These are phyloP conservation scores for Fusarium sp. DNA, from an alignment of 2,329 filamentous ascomycete genomes.

Conservation along the genomic window DNA sequence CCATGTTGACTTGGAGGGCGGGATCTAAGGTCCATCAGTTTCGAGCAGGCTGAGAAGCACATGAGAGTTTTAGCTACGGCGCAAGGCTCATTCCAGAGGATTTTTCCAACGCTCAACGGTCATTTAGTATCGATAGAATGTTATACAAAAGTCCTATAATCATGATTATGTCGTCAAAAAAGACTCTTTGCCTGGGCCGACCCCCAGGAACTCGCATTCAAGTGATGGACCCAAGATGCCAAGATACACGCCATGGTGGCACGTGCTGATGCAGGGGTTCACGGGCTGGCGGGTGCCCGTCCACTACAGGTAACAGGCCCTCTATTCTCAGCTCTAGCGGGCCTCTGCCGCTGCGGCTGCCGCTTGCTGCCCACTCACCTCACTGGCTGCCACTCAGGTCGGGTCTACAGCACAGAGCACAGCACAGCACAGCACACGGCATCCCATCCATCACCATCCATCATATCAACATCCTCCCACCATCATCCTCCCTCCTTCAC, in stretches of 20 bases:
- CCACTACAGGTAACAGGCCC: conserved; percentile 9
- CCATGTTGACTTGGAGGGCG: conserved; percentile 13
- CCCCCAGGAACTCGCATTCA: conserved; percentile 12
- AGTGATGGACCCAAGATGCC: neutral
- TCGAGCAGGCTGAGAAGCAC: neutral
- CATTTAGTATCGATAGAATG: neutral
- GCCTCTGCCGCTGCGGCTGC: conserved; percentile 14
- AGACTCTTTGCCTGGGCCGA: neutral
- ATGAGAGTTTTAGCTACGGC: neutral
- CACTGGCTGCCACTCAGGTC: conserved; percentile 3
- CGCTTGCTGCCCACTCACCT: neutral
- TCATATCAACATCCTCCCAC: conserved; percentile 24
- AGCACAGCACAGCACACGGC: neutral
- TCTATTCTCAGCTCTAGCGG: conserved; percentile 12
- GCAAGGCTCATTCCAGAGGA: neutral
- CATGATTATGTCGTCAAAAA: neutral
- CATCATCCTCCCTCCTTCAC: conserved; percentile 21
- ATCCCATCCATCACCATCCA: conserved; percentile 7
- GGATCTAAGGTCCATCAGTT: neutral
- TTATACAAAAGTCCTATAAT: neutral
- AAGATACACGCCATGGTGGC: conserved; percentile 35
- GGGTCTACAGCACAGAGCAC: conserved; percentile 4
- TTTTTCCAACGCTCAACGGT: neutral
- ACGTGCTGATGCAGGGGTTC: conserved; percentile 43
- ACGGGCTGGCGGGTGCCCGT: conserved; percentile 12